Evolutionary conservation across 306 rosid species (phyloP).

Genomic region (Prunus armeniaca): DNA sequence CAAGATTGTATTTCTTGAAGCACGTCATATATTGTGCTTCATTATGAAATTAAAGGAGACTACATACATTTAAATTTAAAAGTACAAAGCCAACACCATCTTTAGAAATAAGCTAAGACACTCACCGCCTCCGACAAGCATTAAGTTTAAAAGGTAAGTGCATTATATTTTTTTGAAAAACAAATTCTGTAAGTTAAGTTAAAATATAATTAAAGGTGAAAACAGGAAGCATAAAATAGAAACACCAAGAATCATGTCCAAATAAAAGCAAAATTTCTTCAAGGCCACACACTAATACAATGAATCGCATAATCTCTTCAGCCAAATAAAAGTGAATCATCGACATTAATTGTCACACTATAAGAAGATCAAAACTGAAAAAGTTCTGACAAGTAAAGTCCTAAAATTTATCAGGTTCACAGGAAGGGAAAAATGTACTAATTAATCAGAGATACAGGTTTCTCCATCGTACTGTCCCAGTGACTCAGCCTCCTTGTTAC

Average conservation of each 20-base stretch:
- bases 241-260: neutral
- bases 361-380: neutral
- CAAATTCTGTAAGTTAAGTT: neutral
- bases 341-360: neutral
- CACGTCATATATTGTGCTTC: neutral
- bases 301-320: neutral
- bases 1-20: neutral
- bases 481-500: slow-evolving; percentile 27
- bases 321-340: neutral
- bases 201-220: neutral
- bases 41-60: neutral
- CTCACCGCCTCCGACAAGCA: neutral
- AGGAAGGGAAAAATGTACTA: neutral
- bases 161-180: neutral
- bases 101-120: neutral
- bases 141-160: neutral
- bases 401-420: neutral
- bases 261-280: neutral
- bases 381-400: neutral
- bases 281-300: neutral
- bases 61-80: neutral
- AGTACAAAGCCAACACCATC: neutral
- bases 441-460: slow-evolving; percentile 7
- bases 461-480: slow-evolving; percentile 17
- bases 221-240: neutral